Conservation (phyloP, 495 filamentous ascomycete genomes). For the Parachaetomium inaequale region DNA sequence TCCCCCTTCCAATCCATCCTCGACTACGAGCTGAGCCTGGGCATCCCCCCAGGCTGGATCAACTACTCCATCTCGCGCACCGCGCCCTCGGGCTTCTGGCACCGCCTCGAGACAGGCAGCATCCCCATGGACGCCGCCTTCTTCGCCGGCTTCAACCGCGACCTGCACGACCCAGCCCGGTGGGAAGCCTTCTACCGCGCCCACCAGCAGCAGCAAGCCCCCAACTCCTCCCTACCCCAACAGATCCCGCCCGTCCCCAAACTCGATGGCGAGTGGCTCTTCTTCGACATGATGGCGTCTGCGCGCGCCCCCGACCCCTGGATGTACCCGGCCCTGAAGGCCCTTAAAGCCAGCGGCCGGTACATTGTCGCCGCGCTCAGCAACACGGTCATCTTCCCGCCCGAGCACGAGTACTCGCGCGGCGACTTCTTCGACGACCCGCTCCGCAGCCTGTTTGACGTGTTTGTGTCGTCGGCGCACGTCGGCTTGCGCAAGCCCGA, state of each 20-base stretch:
- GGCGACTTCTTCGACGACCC: conserved; percentile 42
- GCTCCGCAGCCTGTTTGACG: conserved; percentile 64
- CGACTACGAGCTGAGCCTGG: conserved; percentile 72
- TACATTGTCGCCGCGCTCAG: conserved; percentile 78
- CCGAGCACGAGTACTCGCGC: conserved; percentile 54
- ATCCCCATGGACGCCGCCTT: conserved; percentile 68
- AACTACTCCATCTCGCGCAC: conserved; percentile 81
- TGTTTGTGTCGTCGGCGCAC: conserved; percentile 80
- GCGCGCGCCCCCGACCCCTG: conserved; percentile 71
- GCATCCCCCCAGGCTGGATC: conserved; percentile 82
- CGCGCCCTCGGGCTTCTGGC: conserved; percentile 82
- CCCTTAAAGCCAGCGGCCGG: conserved; percentile 56
- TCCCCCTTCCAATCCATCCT: conserved; percentile 92
- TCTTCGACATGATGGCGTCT: conserved; percentile 87
- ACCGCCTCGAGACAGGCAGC: conserved; percentile 71
- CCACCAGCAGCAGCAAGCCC: conserved; percentile 37
- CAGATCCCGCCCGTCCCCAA: conserved; percentile 60
- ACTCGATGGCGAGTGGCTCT: conserved; percentile 76
- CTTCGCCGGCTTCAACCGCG: conserved; percentile 70
- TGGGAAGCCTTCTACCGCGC: conserved; percentile 57
- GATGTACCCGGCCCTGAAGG: conserved; percentile 81
- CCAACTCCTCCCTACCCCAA: conserved; percentile 32
- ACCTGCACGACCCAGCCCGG: conserved; percentile 60
- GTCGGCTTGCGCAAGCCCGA: conserved; percentile 88
- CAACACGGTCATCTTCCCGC: conserved; percentile 82